Evolutionary conservation across 352 stramenopile species (phyloP), one percentile per base, ranked within the genome.

Genomic region (Thraustochytrium sp.): DNA sequence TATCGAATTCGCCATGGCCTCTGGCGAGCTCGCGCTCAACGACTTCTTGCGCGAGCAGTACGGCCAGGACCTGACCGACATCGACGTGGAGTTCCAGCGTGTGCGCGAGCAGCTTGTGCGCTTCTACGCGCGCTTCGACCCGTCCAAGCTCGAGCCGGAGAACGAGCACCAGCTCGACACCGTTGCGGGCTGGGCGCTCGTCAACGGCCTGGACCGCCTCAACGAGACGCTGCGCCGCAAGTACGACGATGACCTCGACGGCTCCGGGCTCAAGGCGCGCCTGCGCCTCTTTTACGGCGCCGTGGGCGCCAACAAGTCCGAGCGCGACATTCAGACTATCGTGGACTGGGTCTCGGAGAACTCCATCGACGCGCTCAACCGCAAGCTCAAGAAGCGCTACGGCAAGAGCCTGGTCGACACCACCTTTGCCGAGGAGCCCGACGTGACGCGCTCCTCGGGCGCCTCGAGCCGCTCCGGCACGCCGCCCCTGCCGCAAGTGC

Each of bases 221-320:
- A 84, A 84, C 40, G 61, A 75, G 34, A 84, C 55, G 42, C 61
- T 84, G 36, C 53, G 53, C 16, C 29, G 49, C 26, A 84, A 84
- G 59, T 84, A 84, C 38, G 75, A 84, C 36, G 75, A 84, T 18
- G 75, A 84, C 36, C 38, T 84, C 4, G 61, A 84, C 42, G 75
- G 38, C 31, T 63, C 31, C 16, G 75, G 75, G 0, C 61, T 84
- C 5, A 18, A 29, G 0, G 61, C 55, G 36, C 55, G 61, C 5
- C 49, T 84, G 23, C 29, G 34, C 23, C 44, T 84, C 55, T 84
- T 84, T 83, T 84, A 84, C 49, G 55, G 3, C 37, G 59, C 75
- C 40, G 9, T 61, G 5, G 75, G 40, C 37, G 40, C 53, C 4
- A 83, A 40, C 85, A 84, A 80, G 68, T 48, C 75, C 11, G 31